Conservation (phyloP, 371 early-diverging fungal species). For the Actinomortierella ambigua region DNA sequence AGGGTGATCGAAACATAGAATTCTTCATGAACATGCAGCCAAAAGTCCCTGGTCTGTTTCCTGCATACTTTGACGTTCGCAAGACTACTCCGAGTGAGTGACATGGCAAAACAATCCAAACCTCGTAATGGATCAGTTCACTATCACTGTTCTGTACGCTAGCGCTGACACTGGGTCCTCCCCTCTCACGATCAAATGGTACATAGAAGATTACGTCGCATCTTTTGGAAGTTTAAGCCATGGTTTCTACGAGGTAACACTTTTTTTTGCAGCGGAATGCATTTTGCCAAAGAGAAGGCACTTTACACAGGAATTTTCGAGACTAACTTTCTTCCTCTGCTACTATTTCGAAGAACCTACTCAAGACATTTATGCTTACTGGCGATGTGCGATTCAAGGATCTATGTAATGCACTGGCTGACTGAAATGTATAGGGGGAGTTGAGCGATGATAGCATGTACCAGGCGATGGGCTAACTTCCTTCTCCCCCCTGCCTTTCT, state of each 20-base stretch:
- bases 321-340: too few species aligned
- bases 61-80: constrained; percentile 44
- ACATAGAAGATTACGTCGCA: constrained; percentile 24
- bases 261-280: too few species aligned
- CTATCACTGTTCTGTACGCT: too few species aligned
- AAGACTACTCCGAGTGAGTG: too few species aligned
- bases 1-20: constrained; percentile 56
- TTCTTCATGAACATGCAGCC: constrained; percentile 46
- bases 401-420: constrained; percentile 22
- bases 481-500: not conserved
- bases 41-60: constrained; percentile 57
- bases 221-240: constrained; percentile 61
- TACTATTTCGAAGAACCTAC: constrained; percentile 74
- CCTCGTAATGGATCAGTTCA: too few species aligned
- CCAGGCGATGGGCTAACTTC: constrained; percentile 52
- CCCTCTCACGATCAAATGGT: too few species aligned
- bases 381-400: constrained; percentile 55
- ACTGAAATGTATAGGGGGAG: constrained; percentile 6
- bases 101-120: too few species aligned
- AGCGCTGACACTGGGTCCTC: too few species aligned
- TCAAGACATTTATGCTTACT: constrained; percentile 64
- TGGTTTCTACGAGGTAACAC: constrained; percentile 53
- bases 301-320: too few species aligned
- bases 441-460: too few species aligned
- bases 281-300: too few species aligned